These are phyloP conservation scores for Suillus tomentosus DNA, from an alignment of 768 basidiomycete species.

Conservation along the genomic window DNA sequence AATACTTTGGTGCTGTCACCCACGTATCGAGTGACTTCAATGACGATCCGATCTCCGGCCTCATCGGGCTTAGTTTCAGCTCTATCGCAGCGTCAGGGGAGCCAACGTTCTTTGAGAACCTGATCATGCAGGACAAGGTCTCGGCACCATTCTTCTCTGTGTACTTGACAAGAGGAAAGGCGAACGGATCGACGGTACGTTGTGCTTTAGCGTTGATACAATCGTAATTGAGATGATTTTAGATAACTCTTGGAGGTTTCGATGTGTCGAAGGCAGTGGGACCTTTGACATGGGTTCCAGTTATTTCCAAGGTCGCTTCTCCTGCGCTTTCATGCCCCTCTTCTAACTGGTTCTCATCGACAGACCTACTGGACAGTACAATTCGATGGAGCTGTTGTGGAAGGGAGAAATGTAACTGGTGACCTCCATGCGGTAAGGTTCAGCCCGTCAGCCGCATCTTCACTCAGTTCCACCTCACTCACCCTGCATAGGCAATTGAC, in stretches of 20 bases:
- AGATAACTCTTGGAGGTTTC: conserved; percentile 31
- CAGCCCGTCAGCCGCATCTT: conserved; percentile 9
- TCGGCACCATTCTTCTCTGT: conserved; percentile 56
- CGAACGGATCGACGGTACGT: conserved; percentile 49
- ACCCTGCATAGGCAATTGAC: conserved; percentile 59
- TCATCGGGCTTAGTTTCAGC: conserved; percentile 65
- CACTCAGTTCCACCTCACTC: neutral
- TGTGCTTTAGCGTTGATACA: conserved; percentile 6
- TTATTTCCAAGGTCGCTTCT: conserved; percentile 37
- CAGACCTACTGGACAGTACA: conserved; percentile 65
- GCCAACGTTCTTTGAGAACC: conserved; percentile 66
- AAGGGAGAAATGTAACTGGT: conserved; percentile 21
- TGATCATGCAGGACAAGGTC: conserved; percentile 47
- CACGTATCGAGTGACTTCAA: conserved; percentile 52
- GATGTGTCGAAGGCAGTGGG: conserved; percentile 36
- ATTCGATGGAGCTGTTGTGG: conserved; percentile 48
- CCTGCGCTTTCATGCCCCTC: neutral
- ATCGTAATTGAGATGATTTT: neutral
- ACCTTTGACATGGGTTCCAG: conserved; percentile 36
- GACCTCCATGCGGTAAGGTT: conserved; percentile 21
- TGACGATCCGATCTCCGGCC: conserved; percentile 55
- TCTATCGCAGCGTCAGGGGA: conserved; percentile 47
- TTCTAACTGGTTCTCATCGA: neutral
- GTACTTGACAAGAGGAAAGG: conserved; percentile 45
- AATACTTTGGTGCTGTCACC: conserved; percentile 56